Percentiles rank a stretch among this genome's conserved stretches.
These are phyloP conservation scores for Primulina eburnea DNA, from an alignment of 257 asterid species.

Conservation along the genomic window DNA sequence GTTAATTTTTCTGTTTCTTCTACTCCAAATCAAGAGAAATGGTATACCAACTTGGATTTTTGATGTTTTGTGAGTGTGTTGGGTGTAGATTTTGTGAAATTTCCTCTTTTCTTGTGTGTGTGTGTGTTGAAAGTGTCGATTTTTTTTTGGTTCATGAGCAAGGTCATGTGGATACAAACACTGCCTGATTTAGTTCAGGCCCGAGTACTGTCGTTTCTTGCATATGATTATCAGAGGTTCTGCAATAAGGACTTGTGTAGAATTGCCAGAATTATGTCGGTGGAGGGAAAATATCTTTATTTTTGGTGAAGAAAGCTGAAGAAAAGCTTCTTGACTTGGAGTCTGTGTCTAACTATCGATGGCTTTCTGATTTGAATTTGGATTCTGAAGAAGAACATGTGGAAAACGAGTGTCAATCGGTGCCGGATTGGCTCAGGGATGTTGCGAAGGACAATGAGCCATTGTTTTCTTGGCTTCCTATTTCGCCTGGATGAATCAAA, in stretches of 20 bases:
- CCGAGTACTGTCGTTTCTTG: slow-evolving; percentile 56
- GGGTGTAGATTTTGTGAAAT: neutral
- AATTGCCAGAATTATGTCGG: slow-evolving; percentile 48
- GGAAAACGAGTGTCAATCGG: slow-evolving; percentile 45
- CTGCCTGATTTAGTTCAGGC: slow-evolving; percentile 62
- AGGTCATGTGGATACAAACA: slow-evolving; percentile 62
- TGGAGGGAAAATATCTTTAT: slow-evolving; percentile 39
- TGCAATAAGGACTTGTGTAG: slow-evolving; percentile 43
- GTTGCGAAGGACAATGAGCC: slow-evolving; percentile 33
- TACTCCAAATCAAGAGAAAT: slow-evolving; percentile 4
- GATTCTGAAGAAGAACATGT: slow-evolving; percentile 52
- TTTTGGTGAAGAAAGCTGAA: slow-evolving; percentile 76
- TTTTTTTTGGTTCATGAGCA: slow-evolving; percentile 29
- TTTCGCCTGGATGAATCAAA: slow-evolving; percentile 35
- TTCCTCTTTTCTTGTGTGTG: no score
- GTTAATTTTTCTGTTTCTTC: neutral
- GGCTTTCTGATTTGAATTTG: slow-evolving; percentile 56
- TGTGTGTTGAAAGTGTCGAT: slow-evolving; percentile 3
- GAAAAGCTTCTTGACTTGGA: slow-evolving; percentile 59
- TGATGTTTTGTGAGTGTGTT: neutral
- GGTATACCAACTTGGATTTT: slow-evolving; percentile 24
- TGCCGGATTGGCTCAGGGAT: slow-evolving; percentile 62
- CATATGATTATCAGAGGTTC: slow-evolving; percentile 49
- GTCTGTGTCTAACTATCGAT: slow-evolving; percentile 45
- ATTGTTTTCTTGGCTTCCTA: slow-evolving; percentile 70